These are phyloP conservation scores for Coemansia sp. DNA, from an alignment of 192 early-diverging fungal genomes.

Conservation along the genomic window DNA sequence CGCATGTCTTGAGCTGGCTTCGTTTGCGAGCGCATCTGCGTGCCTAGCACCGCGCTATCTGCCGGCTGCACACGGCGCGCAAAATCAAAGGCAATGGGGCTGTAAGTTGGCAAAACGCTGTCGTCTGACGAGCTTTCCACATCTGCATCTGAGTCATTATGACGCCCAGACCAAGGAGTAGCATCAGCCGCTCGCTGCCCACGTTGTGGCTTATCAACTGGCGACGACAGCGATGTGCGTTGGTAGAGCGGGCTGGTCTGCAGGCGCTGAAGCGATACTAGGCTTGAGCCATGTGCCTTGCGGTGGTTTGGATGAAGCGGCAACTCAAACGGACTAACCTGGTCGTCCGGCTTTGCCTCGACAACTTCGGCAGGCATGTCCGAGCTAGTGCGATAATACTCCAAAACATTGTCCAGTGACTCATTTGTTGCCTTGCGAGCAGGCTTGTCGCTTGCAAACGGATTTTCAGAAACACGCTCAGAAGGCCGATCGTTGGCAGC, in stretches of 20 bases:
- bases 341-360: no score
- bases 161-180: background rate
- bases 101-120: slow-evolving; percentile 2
- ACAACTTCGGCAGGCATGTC: background rate
- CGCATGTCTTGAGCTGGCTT: background rate
- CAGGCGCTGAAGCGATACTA: slow-evolving; percentile 11
- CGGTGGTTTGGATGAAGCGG: slow-evolving; percentile 4
- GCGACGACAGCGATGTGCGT: slow-evolving; percentile 41
- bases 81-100: slow-evolving; percentile 2
- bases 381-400: slow-evolving; percentile 43
- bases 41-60: background rate
- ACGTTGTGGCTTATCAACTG: slow-evolving; percentile 12
- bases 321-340: background rate
- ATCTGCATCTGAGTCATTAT: background rate
- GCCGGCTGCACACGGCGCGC: background rate
- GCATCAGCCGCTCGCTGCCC: background rate
- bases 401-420: slow-evolving; percentile 48
- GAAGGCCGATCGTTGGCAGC: background rate
- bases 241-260: slow-evolving; percentile 24
- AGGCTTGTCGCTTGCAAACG: slow-evolving; percentile 11
- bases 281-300: slow-evolving; percentile 1
- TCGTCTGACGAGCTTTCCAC: background rate
- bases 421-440: slow-evolving; percentile 42
- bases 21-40: background rate
- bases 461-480: background rate